Conservation (phyloP, 108 stramenopile species). For the Skeletonema costatum region DNA sequence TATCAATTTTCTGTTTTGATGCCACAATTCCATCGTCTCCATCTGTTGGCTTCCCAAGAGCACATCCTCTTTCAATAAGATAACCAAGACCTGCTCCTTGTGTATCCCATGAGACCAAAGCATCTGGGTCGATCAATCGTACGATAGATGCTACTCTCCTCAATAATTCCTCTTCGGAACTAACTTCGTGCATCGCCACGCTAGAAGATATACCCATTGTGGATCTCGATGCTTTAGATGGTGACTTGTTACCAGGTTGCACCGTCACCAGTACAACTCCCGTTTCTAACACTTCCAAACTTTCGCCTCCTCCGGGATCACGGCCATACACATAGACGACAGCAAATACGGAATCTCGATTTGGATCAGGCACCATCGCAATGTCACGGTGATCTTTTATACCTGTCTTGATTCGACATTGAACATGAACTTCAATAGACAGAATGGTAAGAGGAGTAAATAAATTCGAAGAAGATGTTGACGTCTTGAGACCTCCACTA, state of each 20-base stretch:
- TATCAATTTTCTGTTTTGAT: constrained; percentile 56
- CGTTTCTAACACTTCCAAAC: constrained; percentile 67
- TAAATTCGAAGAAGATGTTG: constrained; percentile 52
- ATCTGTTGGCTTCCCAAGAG: constrained; percentile 48
- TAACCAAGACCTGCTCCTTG: constrained; percentile 85
- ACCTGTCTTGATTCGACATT: constrained; percentile 72
- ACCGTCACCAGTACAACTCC: constrained; percentile 67
- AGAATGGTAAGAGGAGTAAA: constrained; percentile 76
- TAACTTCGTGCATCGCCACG: constrained; percentile 53
- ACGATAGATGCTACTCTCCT: constrained; percentile 73
- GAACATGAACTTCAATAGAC: constrained; percentile 87
- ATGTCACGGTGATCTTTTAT: constrained; percentile 70
- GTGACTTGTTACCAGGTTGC: constrained; percentile 24
- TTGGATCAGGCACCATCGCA: constrained; percentile 78
- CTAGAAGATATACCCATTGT: constrained; percentile 56
- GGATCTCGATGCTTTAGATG: constrained; percentile 3
- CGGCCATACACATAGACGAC: constrained; percentile 65
- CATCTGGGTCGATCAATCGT: constrained; percentile 77
- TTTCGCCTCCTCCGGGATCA: constrained; percentile 89
- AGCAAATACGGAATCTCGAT: constrained; percentile 70
- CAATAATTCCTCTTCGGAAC: constrained; percentile 65
- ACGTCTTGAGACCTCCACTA: constrained; percentile 80
- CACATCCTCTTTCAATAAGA: constrained; percentile 73
- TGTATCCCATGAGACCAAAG: constrained; percentile 87
- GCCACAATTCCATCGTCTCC: constrained; percentile 8